Evolutionary conservation across 2,329 filamentous ascomycete genomes (phyloP).

Genomic region (Cladophialophora yegresii): DNA sequence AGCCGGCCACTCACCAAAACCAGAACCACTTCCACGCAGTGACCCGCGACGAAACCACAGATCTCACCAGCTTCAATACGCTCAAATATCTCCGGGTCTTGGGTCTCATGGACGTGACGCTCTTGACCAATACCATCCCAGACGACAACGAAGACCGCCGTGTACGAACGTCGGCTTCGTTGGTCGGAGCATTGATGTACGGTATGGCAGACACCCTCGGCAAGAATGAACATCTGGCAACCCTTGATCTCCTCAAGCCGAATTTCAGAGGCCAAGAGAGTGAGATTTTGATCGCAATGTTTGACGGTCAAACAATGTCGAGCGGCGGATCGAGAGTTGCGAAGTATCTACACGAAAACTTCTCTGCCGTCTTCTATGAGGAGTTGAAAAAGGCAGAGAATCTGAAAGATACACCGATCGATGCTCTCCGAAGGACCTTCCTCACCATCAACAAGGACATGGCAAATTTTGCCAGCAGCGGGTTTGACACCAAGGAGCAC

Average conservation of each 20-base stretch:
- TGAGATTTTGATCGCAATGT: slow-evolving; percentile 89
- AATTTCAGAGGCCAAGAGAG: slow-evolving; percentile 86
- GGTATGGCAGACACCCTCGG: slow-evolving; percentile 97
- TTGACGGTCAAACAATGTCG: slow-evolving; percentile 88
- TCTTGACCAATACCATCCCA: slow-evolving; percentile 88
- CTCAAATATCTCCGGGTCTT: slow-evolving; percentile 81
- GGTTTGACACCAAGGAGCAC: slow-evolving; percentile 59
- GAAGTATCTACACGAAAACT: slow-evolving; percentile 95
- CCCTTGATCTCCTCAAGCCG: slow-evolving; percentile 91
- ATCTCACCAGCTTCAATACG: slow-evolving; percentile 87
- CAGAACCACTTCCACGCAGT: slow-evolving; percentile 59
- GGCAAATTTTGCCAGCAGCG: slow-evolving; percentile 77
- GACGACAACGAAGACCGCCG: slow-evolving; percentile 94
- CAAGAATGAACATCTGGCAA: slow-evolving; percentile 90
- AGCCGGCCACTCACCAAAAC: slow-evolving; percentile 47
- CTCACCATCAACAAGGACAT: slow-evolving; percentile 90
- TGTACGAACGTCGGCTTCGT: slow-evolving; percentile 93
- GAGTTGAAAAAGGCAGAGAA: slow-evolving; percentile 75
- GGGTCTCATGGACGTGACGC: slow-evolving; percentile 95
- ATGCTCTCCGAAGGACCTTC: slow-evolving; percentile 85
- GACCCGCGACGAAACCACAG: slow-evolving; percentile 54
- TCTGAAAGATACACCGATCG: slow-evolving; percentile 70
- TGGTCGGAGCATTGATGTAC: slow-evolving; percentile 87
- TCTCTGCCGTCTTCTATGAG: slow-evolving; percentile 77
- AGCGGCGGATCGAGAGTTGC: slow-evolving; percentile 92